Percentiles rank a stretch among this genome's conserved stretches.
These are phyloP conservation scores for Aspergillus puulaauensis DNA, from an alignment of 2,329 filamentous ascomycete species.

Conservation along the genomic window DNA sequence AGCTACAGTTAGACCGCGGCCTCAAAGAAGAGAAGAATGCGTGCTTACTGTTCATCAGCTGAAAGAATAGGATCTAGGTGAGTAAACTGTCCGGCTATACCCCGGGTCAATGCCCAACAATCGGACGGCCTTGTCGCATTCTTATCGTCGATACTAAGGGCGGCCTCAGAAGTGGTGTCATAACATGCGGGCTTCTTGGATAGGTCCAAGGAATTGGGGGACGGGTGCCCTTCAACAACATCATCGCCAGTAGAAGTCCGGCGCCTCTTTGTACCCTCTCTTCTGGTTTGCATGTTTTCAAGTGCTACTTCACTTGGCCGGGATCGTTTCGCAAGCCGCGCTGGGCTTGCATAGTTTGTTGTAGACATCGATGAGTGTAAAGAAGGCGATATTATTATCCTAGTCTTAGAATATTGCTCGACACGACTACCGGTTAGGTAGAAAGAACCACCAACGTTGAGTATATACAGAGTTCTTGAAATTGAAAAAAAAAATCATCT, in stretches of 20 bases:
- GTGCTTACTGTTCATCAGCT: conserved; percentile 54
- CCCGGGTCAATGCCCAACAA: conserved; percentile 50
- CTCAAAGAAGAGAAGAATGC: not conserved
- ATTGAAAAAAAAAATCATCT: conserved; percentile 6
- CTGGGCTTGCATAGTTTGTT: conserved; percentile 16
- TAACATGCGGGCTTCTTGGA: not conserved
- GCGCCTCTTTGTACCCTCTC: conserved; percentile 32
- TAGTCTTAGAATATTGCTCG: not conserved
- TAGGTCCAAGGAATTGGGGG: not conserved
- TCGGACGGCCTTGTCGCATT: conserved; percentile 8
- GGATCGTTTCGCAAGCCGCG: conserved; percentile 30
- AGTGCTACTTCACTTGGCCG: conserved; percentile 27
- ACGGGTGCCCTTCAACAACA: conserved; percentile 20
- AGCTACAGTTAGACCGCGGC: conserved; percentile 6
- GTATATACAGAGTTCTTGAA: not conserved
- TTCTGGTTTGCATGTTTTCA: conserved; percentile 20
- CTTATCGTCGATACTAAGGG: conserved; percentile 17
- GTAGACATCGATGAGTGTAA: conserved; percentile 13
- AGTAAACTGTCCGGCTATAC: conserved; percentile 56
- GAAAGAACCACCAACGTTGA: not conserved
- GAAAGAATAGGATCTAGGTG: conserved; percentile 59
- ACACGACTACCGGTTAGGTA: not conserved
- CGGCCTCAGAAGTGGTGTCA: not conserved
- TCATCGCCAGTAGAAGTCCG: conserved; percentile 26
- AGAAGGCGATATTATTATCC: not conserved